These are phyloP conservation scores for Nannizzia gypsea DNA, from an alignment of 2,329 filamentous ascomycete species.

Conservation along the genomic window DNA sequence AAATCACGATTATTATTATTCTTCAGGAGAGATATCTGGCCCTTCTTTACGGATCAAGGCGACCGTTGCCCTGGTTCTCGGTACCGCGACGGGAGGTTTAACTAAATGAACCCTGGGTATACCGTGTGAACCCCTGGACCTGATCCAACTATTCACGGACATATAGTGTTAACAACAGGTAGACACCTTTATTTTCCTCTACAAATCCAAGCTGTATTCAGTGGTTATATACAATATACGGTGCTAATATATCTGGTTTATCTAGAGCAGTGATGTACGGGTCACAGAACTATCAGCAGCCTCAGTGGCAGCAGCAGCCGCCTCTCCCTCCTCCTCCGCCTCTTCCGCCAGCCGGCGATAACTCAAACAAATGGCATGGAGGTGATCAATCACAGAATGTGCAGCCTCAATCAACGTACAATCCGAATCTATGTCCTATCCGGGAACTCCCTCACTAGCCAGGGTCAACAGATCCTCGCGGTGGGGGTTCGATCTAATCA, in stretches of 20 bases:
- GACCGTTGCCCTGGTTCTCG: not conserved
- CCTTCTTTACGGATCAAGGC: not conserved
- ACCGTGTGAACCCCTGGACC: not conserved
- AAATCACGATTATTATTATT: not conserved
- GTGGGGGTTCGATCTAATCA: slow-evolving; percentile 35
- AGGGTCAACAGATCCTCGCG: slow-evolving; percentile 23
- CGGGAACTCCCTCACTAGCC: slow-evolving; percentile 12
- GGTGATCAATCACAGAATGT: slow-evolving; percentile 21
- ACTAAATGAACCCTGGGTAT: slow-evolving; percentile 1
- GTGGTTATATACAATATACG: not conserved
- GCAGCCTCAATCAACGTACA: slow-evolving; percentile 20
- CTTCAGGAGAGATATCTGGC: not conserved
- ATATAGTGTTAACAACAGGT: not conserved
- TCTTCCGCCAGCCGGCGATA: slow-evolving; percentile 16
- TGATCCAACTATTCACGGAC: not conserved
- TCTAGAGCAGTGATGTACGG: slow-evolving; percentile 25
- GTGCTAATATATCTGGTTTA: not conserved
- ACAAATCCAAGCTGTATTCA: not conserved
- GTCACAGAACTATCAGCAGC: slow-evolving; percentile 21
- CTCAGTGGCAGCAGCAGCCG: slow-evolving; percentile 27
- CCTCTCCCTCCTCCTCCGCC: slow-evolving; percentile 14
- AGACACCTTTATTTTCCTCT: not conserved
- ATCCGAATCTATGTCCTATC: slow-evolving; percentile 27
- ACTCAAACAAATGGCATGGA: slow-evolving; percentile 26
- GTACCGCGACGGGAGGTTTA: not conserved